Base-by-base conservation (phyloP, 768 basidiomycete species). In the Kwoniella europaea region DNA sequence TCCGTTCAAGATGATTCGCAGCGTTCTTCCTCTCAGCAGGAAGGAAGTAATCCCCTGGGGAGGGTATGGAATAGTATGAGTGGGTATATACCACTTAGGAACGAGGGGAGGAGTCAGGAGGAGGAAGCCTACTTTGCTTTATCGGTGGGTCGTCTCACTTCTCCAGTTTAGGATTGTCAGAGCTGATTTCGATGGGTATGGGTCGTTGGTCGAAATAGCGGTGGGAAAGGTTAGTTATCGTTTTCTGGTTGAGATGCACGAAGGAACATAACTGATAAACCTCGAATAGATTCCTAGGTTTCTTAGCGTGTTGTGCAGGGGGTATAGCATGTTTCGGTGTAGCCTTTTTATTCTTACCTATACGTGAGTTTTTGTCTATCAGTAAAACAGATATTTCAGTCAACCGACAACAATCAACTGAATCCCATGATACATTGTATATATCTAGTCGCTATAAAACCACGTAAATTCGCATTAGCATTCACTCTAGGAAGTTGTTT, bases 401-500 rank as follows among this genome's bases (percentile, higher is more conserved):
- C n/a, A n/a, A n/a, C n/a, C n/a, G n/a, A n/a, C n/a, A n/a, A n/a
- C n/a, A n/a, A n/a, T n/a, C n/a, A n/a, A n/a, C n/a, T n/a, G n/a
- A n/a, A n/a, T n/a, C n/a, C n/a, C n/a, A n/a, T n/a, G n/a, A n/a
- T n/a, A n/a, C n/a, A n/a, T n/a, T n/a, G n/a, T n/a, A n/a, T n/a
- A n/a, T 57, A 2, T n/a, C 10, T 61, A 83, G 82, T 83, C 53
- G 88, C 88, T 0, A 63, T 91, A 44, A 91, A 92, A 63, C 93
- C 94, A 16, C 86, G 91, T 18, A 97, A 98, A 85, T 98, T 97
- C 81, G 95, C 93, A 0, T 86, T 95, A 53, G 88, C 93, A 1
- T 93, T 95, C 84, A 93, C 92, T 88, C 85, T 96, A 67, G 94
- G 94, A 46, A 93, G 92, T 74, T 85, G 94, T 69, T 88, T 99